phyloP scores from a whole-genome alignment of 768 basidiomycete species.

The Termitomyces sp. region DNA sequence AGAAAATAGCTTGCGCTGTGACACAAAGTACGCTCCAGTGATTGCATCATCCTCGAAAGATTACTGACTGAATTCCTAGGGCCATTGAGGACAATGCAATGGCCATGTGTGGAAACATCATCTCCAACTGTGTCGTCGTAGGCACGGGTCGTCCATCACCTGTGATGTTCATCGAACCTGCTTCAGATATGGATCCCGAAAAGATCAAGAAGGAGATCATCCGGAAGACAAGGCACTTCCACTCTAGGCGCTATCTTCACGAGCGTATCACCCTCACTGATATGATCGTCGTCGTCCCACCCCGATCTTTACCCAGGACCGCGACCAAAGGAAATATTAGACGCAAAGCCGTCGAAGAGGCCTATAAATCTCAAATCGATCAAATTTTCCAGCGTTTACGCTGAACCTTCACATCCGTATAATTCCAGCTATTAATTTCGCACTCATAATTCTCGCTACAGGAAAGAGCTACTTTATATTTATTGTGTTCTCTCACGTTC shows the following conservation, averaged over 20 bases:
- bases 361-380: constrained; percentile 56
- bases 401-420: constrained; percentile 1
- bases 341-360: constrained; percentile 70
- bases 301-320: constrained; percentile 69
- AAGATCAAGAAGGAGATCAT: constrained; percentile 70
- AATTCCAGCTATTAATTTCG: neutral
- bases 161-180: constrained; percentile 70
- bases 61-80: constrained; percentile 25
- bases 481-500: neutral
- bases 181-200: constrained; percentile 44
- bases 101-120: constrained; percentile 57
- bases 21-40: constrained; percentile 48
- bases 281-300: constrained; percentile 65
- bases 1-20: constrained; percentile 62
- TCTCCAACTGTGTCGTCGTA: constrained; percentile 74
- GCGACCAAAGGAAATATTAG: constrained; percentile 83
- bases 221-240: constrained; percentile 69
- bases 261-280: constrained; percentile 66
- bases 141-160: constrained; percentile 76
- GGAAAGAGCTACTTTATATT: neutral
- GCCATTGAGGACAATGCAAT: constrained; percentile 79
- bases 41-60: constrained; percentile 10
- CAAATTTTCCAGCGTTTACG: constrained; percentile 38
- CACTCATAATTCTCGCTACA: neutral
- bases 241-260: constrained; percentile 72